phyloP scores from a whole-genome alignment of 2,329 filamentous ascomycete species.

The Diplodia seriata region DNA sequence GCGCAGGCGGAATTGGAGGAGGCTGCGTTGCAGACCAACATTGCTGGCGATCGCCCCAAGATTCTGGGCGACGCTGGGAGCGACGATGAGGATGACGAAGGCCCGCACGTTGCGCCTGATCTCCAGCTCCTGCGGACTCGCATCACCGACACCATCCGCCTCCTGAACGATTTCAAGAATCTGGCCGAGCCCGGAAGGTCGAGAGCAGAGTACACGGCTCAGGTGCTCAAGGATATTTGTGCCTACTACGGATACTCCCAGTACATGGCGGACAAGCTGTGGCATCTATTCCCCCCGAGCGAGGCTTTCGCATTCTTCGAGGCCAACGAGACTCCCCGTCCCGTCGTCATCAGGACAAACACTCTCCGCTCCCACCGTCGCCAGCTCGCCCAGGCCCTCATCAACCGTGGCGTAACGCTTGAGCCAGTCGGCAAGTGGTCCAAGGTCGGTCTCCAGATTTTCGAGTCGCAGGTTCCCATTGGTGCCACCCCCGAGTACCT shows the following conservation, averaged over 20 bases:
- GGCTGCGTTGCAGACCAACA: slow-evolving; percentile 89
- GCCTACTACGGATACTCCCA: slow-evolving; percentile 96
- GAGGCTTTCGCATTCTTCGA: slow-evolving; percentile 99
- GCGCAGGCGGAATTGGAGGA: slow-evolving; percentile 85
- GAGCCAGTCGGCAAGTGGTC: slow-evolving; percentile 99
- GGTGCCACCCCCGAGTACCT: slow-evolving; percentile 98
- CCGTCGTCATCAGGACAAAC: slow-evolving; percentile 96
- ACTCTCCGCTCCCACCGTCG: slow-evolving; percentile 79
- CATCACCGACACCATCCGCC: slow-evolving; percentile 91
- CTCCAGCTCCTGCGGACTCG: slow-evolving; percentile 85
- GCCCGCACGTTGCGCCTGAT: slow-evolving; percentile 77
- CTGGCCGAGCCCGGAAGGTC: slow-evolving; percentile 81
- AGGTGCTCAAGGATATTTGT: slow-evolving; percentile 90
- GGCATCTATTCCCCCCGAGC: slow-evolving; percentile 86
- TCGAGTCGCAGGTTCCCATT: slow-evolving; percentile 85
- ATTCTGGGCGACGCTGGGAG: slow-evolving; percentile 66
- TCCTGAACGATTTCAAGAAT: slow-evolving; percentile 86
- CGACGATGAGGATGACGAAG: slow-evolving; percentile 67
- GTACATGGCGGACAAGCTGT: slow-evolving; percentile 94
- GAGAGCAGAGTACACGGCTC: slow-evolving; percentile 83
- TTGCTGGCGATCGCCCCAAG: slow-evolving; percentile 75
- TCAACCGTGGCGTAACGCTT: slow-evolving; percentile 94
- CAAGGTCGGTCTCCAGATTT: slow-evolving; percentile 95
- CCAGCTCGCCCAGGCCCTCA: slow-evolving; percentile 89
- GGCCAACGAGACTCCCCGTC: slow-evolving; percentile 92